phyloP scores from a whole-genome alignment of 78 protist species.

The Dictyostelium capitatum region DNA sequence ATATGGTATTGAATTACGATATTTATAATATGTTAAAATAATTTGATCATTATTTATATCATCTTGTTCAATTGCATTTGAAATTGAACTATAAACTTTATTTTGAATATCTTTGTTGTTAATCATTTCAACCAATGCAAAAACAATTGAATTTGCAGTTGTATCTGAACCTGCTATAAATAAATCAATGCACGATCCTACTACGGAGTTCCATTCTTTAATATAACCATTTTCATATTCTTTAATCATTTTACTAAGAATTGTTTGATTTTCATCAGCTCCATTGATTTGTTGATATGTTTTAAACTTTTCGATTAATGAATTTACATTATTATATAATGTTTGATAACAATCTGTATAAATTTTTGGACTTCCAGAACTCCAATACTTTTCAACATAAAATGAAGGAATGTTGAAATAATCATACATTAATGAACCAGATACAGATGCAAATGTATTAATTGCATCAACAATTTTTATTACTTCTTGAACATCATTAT shows the following conservation, averaged over 20 bases:
- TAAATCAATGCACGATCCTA: background rate
- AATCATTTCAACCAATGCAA: background rate
- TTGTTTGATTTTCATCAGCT: background rate
- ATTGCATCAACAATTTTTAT: too few species aligned
- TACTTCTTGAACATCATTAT: background rate
- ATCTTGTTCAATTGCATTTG: background rate
- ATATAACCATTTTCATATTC: background rate
- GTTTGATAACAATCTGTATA: background rate
- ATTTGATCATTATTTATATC: background rate
- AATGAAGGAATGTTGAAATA: too few species aligned
- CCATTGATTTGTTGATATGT: background rate
- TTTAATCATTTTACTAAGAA: too few species aligned
- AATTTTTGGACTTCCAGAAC: too few species aligned
- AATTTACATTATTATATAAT: too few species aligned
- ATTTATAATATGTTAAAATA: background rate
- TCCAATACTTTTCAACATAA: too few species aligned
- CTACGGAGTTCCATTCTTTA: too few species aligned
- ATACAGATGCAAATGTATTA: too few species aligned
- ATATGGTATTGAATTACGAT: background rate
- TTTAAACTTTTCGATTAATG: too few species aligned
- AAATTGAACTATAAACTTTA: background rate
- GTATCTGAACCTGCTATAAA: background rate
- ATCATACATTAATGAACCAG: too few species aligned
- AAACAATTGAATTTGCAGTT: background rate
- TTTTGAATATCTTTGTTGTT: background rate